These are phyloP conservation scores for Calocybe gangraenosa DNA, from an alignment of 768 basidiomycete species.

Conservation along the genomic window DNA sequence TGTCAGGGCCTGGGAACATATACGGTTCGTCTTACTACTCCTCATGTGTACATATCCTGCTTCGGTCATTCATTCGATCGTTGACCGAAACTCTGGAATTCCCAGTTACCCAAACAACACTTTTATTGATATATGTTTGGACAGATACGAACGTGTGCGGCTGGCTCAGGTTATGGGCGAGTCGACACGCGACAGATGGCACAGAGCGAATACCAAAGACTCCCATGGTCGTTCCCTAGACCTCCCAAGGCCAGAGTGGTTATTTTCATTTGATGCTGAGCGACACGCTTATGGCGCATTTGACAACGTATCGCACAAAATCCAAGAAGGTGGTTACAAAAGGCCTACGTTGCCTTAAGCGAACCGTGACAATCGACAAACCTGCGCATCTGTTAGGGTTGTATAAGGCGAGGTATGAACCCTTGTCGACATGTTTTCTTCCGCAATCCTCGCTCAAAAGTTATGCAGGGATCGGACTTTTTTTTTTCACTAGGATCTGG, in stretches of 20 bases:
- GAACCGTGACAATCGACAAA: not conserved
- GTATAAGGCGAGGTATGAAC: not conserved
- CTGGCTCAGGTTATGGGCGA: conserved; percentile 9
- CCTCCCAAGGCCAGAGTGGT: conserved; percentile 7
- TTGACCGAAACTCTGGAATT: not conserved
- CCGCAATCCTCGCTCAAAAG: conserved; percentile 3
- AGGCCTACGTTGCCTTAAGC: conserved; percentile 3
- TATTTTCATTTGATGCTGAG: conserved; percentile 8
- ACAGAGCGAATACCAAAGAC: not conserved
- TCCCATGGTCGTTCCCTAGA: not conserved
- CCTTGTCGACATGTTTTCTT: conserved; percentile 3
- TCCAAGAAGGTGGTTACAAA: conserved; percentile 2
- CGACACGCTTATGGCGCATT: conserved; percentile 5
- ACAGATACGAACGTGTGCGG: not conserved
- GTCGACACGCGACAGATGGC: conserved; percentile 11
- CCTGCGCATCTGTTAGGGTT: not conserved
- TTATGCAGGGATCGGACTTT: not conserved
- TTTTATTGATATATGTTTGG: not conserved
- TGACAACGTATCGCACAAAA: not conserved
- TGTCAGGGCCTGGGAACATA: conserved; percentile 11
- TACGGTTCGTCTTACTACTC: not conserved
- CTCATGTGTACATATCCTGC: not conserved
- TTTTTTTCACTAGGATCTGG: not conserved
- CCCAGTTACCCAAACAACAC: not conserved
- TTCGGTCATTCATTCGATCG: conserved; percentile 2